Conservation (phyloP, 768 basidiomycete species). For the Rhodotorula taiwanensis region DNA sequence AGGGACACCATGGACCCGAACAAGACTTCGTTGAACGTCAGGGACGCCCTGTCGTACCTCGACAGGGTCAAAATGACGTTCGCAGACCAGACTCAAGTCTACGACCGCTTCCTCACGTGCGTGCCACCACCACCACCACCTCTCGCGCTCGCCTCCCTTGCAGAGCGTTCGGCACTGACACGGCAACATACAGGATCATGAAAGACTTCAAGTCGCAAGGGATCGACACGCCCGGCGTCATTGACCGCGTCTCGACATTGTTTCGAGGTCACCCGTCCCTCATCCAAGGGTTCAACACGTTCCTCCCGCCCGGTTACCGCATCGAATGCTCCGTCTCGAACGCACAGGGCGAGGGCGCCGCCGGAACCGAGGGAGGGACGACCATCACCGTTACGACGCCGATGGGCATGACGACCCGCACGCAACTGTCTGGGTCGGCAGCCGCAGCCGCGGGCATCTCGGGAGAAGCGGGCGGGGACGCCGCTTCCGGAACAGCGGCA, state of each 20-base stretch:
- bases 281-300: slow-evolving; percentile 98
- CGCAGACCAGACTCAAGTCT: slow-evolving; percentile 36
- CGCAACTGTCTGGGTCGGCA: slow-evolving; percentile 25
- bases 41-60: slow-evolving; percentile 40
- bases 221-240: slow-evolving; percentile 96
- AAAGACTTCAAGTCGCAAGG: slow-evolving; percentile 99
- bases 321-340: slow-evolving; percentile 56
- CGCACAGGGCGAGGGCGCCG: not conserved
- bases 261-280: slow-evolving; percentile 83
- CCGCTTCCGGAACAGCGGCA: not conserved
- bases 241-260: slow-evolving; percentile 73
- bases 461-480: too few relatives aligned
- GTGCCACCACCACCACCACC: slow-evolving; percentile 50
- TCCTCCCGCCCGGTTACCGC: slow-evolving; percentile 86
- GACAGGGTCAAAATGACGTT: slow-evolving; percentile 45
- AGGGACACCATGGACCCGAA: slow-evolving; percentile 19
- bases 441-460: not conserved
- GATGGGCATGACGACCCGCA: slow-evolving; percentile 41
- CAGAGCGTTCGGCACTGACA: slow-evolving; percentile 42
- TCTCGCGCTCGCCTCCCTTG: slow-evolving; percentile 44
- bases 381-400: slow-evolving; percentile 45
- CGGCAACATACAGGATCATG: slow-evolving; percentile 61
- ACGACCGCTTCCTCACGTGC: slow-evolving; percentile 37
- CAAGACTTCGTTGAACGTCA: slow-evolving; percentile 29
- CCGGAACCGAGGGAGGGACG: slow-evolving; percentile 9